Percentiles rank a stretch among this genome's conserved stretches.
These are phyloP conservation scores for Cryptosporidium xiaoi DNA, from an alignment of 169 alveolate genomes.

Conservation along the genomic window DNA sequence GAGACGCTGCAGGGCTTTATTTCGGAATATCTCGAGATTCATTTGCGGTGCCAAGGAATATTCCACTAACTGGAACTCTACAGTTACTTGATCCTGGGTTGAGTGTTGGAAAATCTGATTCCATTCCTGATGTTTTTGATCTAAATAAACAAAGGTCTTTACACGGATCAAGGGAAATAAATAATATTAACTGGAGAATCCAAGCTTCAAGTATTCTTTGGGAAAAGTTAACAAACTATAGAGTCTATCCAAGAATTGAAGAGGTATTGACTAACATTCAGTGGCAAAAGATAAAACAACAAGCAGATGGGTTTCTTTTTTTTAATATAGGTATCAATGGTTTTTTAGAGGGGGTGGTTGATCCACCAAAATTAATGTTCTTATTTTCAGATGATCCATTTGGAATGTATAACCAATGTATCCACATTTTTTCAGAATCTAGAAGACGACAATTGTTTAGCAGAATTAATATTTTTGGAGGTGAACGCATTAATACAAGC, in stretches of 20 bases:
- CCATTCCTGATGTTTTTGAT: slow-evolving; percentile 27
- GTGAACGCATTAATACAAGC: not conserved
- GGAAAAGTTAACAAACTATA: slow-evolving; percentile 27
- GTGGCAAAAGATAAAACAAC: slow-evolving; percentile 63
- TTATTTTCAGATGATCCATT: slow-evolving; percentile 68
- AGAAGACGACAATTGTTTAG: slow-evolving; percentile 13
- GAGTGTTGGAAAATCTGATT: slow-evolving; percentile 16
- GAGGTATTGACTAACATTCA: slow-evolving; percentile 49
- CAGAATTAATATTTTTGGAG: not conserved
- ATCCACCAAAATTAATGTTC: slow-evolving; percentile 62
- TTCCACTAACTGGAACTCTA: slow-evolving; percentile 34
- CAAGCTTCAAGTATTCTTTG: slow-evolving; percentile 62
- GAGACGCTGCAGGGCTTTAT: slow-evolving; percentile 64
- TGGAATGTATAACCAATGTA: slow-evolving; percentile 68
- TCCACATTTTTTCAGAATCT: slow-evolving; percentile 64
- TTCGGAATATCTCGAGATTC: slow-evolving; percentile 42
- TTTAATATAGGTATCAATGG: slow-evolving; percentile 46
- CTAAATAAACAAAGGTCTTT: slow-evolving; percentile 39
- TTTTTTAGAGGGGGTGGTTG: slow-evolving; percentile 20
- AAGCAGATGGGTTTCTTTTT: slow-evolving; percentile 49
- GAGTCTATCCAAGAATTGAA: slow-evolving; percentile 30
- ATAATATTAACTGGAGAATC: slow-evolving; percentile 46
- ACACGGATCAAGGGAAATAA: slow-evolving; percentile 10
- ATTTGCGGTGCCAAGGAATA: slow-evolving; percentile 30
- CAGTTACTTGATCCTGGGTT: slow-evolving; percentile 30